Evolutionary conservation across 2,329 filamentous ascomycete species (phyloP), one percentile per base, ranked within the genome.

Genomic region (Verticillium isaacii): DNA sequence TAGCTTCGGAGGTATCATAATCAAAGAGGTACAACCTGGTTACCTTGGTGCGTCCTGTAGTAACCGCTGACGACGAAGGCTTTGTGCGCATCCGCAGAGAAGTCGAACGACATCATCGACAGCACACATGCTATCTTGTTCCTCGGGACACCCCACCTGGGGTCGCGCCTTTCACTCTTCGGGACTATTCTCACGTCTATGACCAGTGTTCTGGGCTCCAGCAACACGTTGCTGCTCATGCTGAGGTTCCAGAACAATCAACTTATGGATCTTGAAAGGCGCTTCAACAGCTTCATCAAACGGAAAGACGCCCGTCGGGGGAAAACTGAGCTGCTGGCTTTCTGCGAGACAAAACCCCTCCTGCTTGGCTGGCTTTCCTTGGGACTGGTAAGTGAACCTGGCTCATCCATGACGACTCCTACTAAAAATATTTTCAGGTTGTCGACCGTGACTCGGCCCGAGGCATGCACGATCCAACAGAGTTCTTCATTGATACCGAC

Each of bases 1-100:
- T 12, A 57, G 59, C 25, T 60, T 57, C 19, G 54, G 59, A 32
- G 54, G 59, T 11, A 60, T 60, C n/a, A 39, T 60, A 6, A 60
- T 57, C 8, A 60, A 60, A 52, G 25, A 60, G 29, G 54, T 57
- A 57, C 11, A 39, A 29, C 29, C 29, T 29, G 29, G 29, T 29
- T 29, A 29, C 4, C 29, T 29, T 29, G 29, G 6, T 5, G 8
- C 25, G 1, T 14, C 23, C 11, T 50, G 4, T 36, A 15, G 15
- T n/a, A 25, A 25, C 29, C 29, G 57, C 8, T 12, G 8, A 50
- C n/a, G 9, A 6, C 34, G 2, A 3, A 57, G 37, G 36, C 52
- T 11, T 37, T 60, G 5, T 60, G 36, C 7, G 59, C 34, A 6
- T 8, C 14, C 8, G 25, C 25, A 32, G 12, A 39, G 37, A 39